Evolutionary conservation across 371 early-diverging fungal species (phyloP), one percentile per base, ranked within the genome.

Genomic region (Rhizomucor miehei): DNA sequence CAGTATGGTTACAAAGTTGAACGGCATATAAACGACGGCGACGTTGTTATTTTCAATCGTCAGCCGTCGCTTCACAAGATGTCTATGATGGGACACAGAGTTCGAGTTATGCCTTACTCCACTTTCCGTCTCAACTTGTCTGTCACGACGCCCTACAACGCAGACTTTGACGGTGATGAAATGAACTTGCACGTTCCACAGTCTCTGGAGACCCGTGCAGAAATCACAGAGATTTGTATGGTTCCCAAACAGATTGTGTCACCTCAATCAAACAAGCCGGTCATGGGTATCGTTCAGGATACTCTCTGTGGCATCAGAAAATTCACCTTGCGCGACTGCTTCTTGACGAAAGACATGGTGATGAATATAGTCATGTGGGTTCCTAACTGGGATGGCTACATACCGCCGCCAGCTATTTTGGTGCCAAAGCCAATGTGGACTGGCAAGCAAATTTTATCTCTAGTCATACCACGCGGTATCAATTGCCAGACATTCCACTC

Each of bases 111-210:
- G 99, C 95, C 98, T 1, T 95, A 92, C 70, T 96, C 96, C 21
- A 99, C 99, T 5, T 99, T 99, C 87, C 89, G 99, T 54, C 82
- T 99, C 52, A 99, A 99, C 66, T 77, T 99, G 40, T 97, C 98
- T 40, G 99, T 97, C 40, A 99, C 99, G 0, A 83, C 97, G n/a
- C 99, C 99, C 14, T 99, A 99, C 72, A 99, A 99, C 67, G 99
- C 99, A 56, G 99, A 99, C 85, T 99, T 99, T 78, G 99, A 99
- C 73, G 99, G 99, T 52, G 99, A 99, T 74, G 99, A 99, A 77
- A 99, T 99, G 99, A 99, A 99, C 75, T 73, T 99, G 77, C 99
- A 99, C 73, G 95, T 99, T 24, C 99, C 99, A 25, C 99, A 99
- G 71, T 92, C 92, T 10, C 78, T 89, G 57, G 97, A 95, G 71